Base-by-base conservation (phyloP, 176 grass and related monocot genomes). In the Themeda triandra region DNA sequence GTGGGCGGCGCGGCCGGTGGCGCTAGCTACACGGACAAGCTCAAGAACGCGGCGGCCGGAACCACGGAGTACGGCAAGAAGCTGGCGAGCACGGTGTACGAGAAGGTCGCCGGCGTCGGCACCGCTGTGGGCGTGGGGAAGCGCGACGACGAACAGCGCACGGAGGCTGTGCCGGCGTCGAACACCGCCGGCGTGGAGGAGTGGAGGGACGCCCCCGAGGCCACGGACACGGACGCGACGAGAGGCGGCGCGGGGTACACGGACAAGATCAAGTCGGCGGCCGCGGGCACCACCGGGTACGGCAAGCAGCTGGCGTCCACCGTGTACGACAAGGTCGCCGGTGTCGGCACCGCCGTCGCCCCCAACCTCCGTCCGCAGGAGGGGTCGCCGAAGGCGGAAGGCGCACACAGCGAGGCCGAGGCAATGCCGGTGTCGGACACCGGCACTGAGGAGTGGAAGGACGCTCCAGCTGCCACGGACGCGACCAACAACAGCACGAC, bases 21-120 rank as follows among this genome's bases (percentile, higher is more conserved):
- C 58, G 58, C 8, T 1, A 2, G 40, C 37, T 87, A 89, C 71
- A 85, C 80, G 3, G 89, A 89, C 23, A 94, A 75, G 42, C 44
- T 94, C 25, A 80, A 78, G 30, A 71, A 79, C 7, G 83, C 80
- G 37, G 87, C 87, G 0, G 77, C 63, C 17, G 82, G 69, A 14
- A 83, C 85, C 33, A 51, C 87, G 11, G 91, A 89, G 82, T 89
- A 87, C 48, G 75, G 91, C 31, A 92, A 80, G 87, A 86, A 89
- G 53, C 73, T 92, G 2, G 85, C 91, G 5, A 73, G 71, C 24
- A 82, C 73, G 3, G 73, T 87, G 40, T 92, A 92, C 67, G 89
- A 86, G 39, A 92, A 80, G 83, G 73, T 90, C 68, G 82, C 89
- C 27, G 81, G 32, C 36, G 79, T 71, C 10, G 81, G 87, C 24